phyloP scores from a whole-genome alignment of 176 grass and related monocot genomes.

The Aegilops speltoides region DNA sequence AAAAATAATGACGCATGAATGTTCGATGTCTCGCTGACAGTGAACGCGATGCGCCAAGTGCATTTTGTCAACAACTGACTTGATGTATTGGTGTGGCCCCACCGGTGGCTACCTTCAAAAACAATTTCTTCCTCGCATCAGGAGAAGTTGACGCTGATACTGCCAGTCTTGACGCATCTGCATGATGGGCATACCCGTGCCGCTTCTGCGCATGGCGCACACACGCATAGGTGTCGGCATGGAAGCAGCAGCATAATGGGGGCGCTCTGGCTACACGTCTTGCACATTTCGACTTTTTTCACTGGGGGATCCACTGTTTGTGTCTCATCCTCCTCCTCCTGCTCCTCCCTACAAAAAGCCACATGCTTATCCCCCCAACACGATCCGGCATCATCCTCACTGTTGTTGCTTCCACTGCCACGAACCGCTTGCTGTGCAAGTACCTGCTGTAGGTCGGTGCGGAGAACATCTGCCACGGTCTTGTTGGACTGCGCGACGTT shows the following conservation, averaged over 20 bases:
- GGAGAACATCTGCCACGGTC: conserved; percentile 39
- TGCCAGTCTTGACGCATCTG: background rate
- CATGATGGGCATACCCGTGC: conserved; percentile 38
- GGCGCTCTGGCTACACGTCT: conserved; percentile 26
- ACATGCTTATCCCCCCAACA: conserved; percentile 44
- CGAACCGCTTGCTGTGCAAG: background rate
- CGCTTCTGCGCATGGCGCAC: conserved; percentile 43
- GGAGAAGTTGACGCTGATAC: background rate
- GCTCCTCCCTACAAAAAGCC: background rate
- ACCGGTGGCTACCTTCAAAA: background rate
- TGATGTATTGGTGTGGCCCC: background rate
- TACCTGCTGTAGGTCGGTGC: conserved; percentile 41
- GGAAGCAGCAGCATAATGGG: conserved; percentile 58
- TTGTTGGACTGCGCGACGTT: conserved; percentile 57
- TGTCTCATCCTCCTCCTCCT: background rate
- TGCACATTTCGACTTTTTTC: background rate
- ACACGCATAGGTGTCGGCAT: conserved; percentile 67
- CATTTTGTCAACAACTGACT: background rate
- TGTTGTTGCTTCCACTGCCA: background rate
- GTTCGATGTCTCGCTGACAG: background rate
- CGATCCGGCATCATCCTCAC: conserved; percentile 35
- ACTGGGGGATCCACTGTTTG: background rate
- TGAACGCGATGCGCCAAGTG: background rate
- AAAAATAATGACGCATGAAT: background rate
- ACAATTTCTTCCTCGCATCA: background rate